Evolutionary conservation across 2,329 filamentous ascomycete species (phyloP), one percentile per base, ranked within the genome.

Genomic region (Ophiocordyceps sinensis): DNA sequence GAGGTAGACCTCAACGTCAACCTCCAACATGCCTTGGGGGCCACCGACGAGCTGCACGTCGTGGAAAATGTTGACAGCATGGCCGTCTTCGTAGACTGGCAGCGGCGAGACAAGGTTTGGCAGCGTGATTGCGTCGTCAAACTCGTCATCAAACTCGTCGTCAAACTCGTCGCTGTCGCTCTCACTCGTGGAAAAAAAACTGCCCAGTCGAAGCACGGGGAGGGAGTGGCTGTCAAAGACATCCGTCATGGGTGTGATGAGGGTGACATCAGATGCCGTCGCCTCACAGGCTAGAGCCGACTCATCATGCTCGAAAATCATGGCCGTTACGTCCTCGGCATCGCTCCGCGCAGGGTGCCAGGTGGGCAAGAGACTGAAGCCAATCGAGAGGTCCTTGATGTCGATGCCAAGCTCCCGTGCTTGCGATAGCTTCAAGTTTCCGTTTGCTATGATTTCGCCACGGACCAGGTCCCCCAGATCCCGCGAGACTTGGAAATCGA

Each of bases 1-100:
- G 2, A 58, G 26, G 28, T 51, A 60, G 0, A 61, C 46, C 28
- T 59, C 55, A 13, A 62, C 43, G 36, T 61, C 56, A 17, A 55
- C 49, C 2, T 42, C 36, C 1, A 35, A 17, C 17, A 26, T 39
- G 2, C 38, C 31, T 15, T 44, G 21, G 9, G 32, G n/a, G 2
- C 39, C 32, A 1, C 48, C 51, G 1, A 51, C 34, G 1, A 60
- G 30, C 12, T 56, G 42, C 12, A 54, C 56, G 23, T 51, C 50
- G 42, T 56, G 49, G 11, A 61, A 37, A 4, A 60, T 43, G 38
- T 59, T 54, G 3, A 46, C 46, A 6, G 44, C 41, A 1, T 44
- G 43, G 12, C 32, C 36, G 3, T 51, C 52, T 4, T 48, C 48
- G 14, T 49, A 52, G 3, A 43, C 40, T 0, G 52, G 47, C 12